Conservation (phyloP, 306 rosid genomes). For the Senna tora region DNA sequence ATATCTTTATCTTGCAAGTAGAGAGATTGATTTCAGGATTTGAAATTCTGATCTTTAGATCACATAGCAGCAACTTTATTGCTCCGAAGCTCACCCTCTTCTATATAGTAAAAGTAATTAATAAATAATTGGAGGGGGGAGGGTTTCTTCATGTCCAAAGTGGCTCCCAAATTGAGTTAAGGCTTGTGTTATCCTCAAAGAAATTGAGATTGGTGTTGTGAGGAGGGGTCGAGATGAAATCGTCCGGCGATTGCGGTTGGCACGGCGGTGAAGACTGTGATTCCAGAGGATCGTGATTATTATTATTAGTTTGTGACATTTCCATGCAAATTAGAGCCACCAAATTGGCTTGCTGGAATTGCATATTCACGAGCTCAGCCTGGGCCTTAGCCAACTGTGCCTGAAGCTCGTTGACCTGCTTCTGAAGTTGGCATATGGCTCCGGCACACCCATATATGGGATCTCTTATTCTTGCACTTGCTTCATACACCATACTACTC, state of each 20-base stretch:
- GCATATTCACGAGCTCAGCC: constrained; percentile 81
- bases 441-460: constrained; percentile 93
- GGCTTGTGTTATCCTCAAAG: constrained; percentile 56
- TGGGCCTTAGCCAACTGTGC: constrained; percentile 90
- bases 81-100: no score
- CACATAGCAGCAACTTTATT: no score
- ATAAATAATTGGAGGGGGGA: background rate
- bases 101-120: background rate
- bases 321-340: constrained; percentile 82
- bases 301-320: constrained; percentile 47
- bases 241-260: constrained; percentile 60
- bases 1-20: no score
- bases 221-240: constrained; percentile 44
- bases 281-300: constrained; percentile 35
- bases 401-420: constrained; percentile 82
- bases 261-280: constrained; percentile 50
- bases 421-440: constrained; percentile 82
- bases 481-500: constrained; percentile 97
- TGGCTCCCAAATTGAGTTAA: constrained; percentile 69
- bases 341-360: constrained; percentile 79
- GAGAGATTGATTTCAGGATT: no score
- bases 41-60: no score
- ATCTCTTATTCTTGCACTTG: constrained; percentile 85
- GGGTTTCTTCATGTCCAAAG: constrained; percentile 57
- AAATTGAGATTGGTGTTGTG: constrained; percentile 45